Percentiles rank a stretch among this genome's conserved stretches.
Evolutionary conservation across 192 early-diverging fungal species (phyloP).

Genomic region (Coemansia sp.): DNA sequence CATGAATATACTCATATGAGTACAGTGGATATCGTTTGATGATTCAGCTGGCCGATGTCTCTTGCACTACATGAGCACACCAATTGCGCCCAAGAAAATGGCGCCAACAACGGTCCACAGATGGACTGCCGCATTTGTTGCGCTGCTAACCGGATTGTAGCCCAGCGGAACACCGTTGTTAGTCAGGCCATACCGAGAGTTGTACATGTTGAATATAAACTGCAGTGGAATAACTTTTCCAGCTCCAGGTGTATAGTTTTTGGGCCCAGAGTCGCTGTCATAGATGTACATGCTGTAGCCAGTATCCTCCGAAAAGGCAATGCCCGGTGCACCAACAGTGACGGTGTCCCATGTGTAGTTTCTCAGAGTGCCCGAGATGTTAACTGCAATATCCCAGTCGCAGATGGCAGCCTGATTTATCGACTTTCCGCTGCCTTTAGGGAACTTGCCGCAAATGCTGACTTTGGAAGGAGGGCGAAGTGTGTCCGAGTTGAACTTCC

Average conservation of each 20-base stretch:
- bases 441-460: constrained; percentile 45
- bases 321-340: constrained; percentile 26
- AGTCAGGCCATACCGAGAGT: constrained; percentile 36
- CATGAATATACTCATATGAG: neutral
- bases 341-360: constrained; percentile 47
- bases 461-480: constrained; percentile 30
- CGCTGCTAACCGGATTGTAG: constrained; percentile 36
- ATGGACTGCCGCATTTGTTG: constrained; percentile 9
- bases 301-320: constrained; percentile 26
- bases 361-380: constrained; percentile 26
- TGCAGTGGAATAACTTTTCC: constrained; percentile 25
- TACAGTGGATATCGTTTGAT: neutral
- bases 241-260: constrained; percentile 25
- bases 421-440: constrained; percentile 22
- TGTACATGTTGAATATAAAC: constrained; percentile 50
- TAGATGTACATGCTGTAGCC: constrained; percentile 43
- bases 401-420: constrained; percentile 11
- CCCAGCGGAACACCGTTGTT: constrained; percentile 44
- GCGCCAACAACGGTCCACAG: constrained; percentile 14
- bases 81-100: constrained; percentile 13
- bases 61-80: constrained; percentile 8
- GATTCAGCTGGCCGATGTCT: too few species aligned
- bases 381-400: constrained; percentile 47
- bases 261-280: constrained; percentile 42
- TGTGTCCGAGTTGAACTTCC: constrained; percentile 35